A percentile compares a stretch with the other conserved stretches of the same genome.
phyloP scores from a whole-genome alignment of 495 filamentous ascomycete species.

The Thermochaetoides thermophila region DNA sequence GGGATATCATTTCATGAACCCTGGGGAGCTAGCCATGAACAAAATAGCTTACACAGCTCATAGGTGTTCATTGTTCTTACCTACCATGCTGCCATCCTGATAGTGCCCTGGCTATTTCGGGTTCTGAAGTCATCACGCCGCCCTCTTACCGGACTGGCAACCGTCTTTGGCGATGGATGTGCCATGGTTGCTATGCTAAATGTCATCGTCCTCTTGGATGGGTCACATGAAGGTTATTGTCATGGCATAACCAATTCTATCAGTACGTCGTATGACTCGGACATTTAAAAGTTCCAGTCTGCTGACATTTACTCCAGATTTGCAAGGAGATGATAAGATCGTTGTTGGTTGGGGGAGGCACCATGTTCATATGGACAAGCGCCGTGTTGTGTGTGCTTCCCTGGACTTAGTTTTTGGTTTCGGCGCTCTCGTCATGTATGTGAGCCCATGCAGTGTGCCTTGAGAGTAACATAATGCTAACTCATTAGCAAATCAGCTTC shows the following conservation, averaged over 20 bases:
- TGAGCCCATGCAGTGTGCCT: too few species aligned
- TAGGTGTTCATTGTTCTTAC: constrained; percentile 1
- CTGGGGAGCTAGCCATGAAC: too few species aligned
- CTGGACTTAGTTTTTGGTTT: too few species aligned
- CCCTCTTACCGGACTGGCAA: constrained; percentile 3
- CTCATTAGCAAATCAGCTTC: background rate
- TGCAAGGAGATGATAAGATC: too few species aligned
- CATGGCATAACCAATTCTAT: background rate
- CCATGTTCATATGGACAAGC: too few species aligned
- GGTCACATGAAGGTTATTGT: constrained; percentile 4
- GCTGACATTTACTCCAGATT: background rate
- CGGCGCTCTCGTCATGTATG: too few species aligned
- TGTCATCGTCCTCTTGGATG: constrained; percentile 6
- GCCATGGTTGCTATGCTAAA: constrained; percentile 9
- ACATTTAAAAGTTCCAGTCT: too few species aligned
- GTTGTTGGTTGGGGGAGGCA: too few species aligned
- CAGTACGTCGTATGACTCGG: too few species aligned
- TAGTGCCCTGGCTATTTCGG: constrained; percentile 2
- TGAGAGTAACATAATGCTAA: background rate
- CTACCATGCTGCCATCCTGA: constrained; percentile 3
- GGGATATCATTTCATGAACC: too few species aligned
- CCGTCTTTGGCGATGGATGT: constrained; percentile 8
- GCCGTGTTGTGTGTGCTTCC: too few species aligned
- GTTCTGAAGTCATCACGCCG: constrained; percentile 5
- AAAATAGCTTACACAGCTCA: background rate